These are phyloP conservation scores for Apiospora saccharicola DNA, from an alignment of 2,329 filamentous ascomycete genomes.

Conservation along the genomic window DNA sequence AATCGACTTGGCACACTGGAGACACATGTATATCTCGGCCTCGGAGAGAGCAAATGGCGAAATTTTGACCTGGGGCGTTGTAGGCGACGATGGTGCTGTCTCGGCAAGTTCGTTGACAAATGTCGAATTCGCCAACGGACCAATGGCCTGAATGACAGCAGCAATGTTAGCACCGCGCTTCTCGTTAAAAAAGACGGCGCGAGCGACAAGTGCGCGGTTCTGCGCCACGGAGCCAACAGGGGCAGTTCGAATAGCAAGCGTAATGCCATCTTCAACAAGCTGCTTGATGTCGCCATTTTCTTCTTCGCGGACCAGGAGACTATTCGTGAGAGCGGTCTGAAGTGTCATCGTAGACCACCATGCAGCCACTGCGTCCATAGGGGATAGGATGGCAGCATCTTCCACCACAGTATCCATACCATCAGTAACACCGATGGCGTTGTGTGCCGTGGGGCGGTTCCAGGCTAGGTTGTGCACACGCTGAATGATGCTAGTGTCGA, in stretches of 20 bases:
- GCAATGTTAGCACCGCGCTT: constrained; percentile 64
- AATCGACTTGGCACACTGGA: constrained; percentile 67
- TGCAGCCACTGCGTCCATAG: constrained; percentile 87
- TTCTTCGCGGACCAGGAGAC: constrained; percentile 63
- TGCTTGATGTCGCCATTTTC: constrained; percentile 49
- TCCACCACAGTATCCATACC: constrained; percentile 86
- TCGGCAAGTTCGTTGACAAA: constrained; percentile 37
- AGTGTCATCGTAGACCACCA: constrained; percentile 85
- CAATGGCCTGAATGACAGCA: constrained; percentile 60
- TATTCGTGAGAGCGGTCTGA: constrained; percentile 71
- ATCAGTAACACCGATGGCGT: constrained; percentile 68
- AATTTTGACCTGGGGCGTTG: constrained; percentile 55
- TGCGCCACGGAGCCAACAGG: constrained; percentile 80
- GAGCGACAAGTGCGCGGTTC: constrained; percentile 65
- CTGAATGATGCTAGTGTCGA: constrained; percentile 80
- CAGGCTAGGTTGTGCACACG: constrained; percentile 90
- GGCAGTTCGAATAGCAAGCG: constrained; percentile 74
- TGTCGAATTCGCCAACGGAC: constrained; percentile 48
- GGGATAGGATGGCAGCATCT: constrained; percentile 83
- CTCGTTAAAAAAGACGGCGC: constrained; percentile 62
- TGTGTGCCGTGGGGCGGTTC: constrained; percentile 78
- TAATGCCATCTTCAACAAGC: constrained; percentile 57
- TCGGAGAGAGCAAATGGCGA: constrained; percentile 51
- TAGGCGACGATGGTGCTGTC: constrained; percentile 29
- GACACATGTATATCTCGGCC: constrained; percentile 62